phyloP scores from a whole-genome alignment of 441 rosid genomes.

The Geranium incanum region DNA sequence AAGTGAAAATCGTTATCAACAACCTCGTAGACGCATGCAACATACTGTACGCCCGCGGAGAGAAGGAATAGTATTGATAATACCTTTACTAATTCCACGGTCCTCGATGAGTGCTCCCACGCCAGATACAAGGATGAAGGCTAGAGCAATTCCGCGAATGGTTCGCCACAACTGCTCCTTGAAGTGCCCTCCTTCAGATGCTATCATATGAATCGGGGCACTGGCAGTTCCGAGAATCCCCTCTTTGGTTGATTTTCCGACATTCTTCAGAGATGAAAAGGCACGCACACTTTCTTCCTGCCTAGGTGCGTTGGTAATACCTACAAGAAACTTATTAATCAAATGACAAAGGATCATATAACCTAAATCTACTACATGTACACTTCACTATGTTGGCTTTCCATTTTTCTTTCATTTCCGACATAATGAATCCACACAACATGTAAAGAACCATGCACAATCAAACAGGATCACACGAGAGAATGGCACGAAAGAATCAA shows the following conservation, averaged over 20 bases:
- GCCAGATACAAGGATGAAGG: slow-evolving; percentile 79
- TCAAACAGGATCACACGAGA: neutral
- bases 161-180: slow-evolving; percentile 97
- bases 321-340: slow-evolving; percentile 24
- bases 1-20: slow-evolving; percentile 7
- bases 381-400: neutral
- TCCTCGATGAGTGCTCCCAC: slow-evolving; percentile 88
- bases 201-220: slow-evolving; percentile 84
- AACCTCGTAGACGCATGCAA: slow-evolving; percentile 7
- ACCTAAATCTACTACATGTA: neutral
- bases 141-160: slow-evolving; percentile 60
- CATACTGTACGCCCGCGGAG: neutral
- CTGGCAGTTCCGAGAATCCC: slow-evolving; percentile 68
- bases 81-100: slow-evolving; percentile 82
- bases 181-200: slow-evolving; percentile 74
- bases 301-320: slow-evolving; percentile 43
- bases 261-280: slow-evolving; percentile 54
- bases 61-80: neutral
- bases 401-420: neutral
- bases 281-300: slow-evolving; percentile 55
- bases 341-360: neutral
- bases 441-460: neutral
- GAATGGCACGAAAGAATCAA: too few species aligned
- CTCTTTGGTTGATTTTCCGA: slow-evolving; percentile 57
- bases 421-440: neutral